A percentile compares a stretch with the other conserved stretches of the same genome.
These are phyloP conservation scores for Bathelium albidoporum DNA, from an alignment of 495 filamentous ascomycete species.

Conservation along the genomic window DNA sequence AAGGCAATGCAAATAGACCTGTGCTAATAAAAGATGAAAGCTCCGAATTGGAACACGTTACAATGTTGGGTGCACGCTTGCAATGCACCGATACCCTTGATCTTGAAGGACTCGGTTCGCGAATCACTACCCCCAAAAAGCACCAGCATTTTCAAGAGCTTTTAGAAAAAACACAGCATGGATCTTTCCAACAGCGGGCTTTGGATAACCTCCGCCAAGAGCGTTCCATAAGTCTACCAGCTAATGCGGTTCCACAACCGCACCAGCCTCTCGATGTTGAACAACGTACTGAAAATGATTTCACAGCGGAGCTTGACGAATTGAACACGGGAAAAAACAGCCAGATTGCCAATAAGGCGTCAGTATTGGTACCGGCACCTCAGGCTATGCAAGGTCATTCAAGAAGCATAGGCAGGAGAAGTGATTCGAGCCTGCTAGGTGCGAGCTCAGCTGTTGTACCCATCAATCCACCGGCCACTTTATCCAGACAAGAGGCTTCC, in stretches of 20 bases:
- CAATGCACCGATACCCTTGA: constrained; percentile 29
- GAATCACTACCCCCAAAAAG: constrained; percentile 18
- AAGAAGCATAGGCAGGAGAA: neutral
- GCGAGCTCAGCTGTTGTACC: constrained; percentile 8
- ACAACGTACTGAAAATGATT: neutral
- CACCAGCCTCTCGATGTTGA: neutral
- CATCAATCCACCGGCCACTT: neutral
- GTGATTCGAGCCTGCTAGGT: constrained; percentile 11
- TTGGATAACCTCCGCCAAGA: constrained; percentile 14
- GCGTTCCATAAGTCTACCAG: constrained; percentile 14
- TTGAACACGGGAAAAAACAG: neutral
- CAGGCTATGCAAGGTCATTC: neutral
- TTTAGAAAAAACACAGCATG: constrained; percentile 6
- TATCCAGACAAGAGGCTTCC: constrained; percentile 2
- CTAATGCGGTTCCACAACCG: neutral
- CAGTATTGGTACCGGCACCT: neutral
- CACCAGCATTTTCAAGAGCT: constrained; percentile 6
- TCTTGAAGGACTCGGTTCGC: constrained; percentile 25
- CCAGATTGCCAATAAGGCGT: neutral
- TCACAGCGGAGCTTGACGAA: neutral
- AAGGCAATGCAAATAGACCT: constrained; percentile 16
- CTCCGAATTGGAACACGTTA: neutral
- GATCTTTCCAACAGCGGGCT: neutral
- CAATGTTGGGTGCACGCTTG: neutral
- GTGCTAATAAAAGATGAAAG: constrained; percentile 27